These are phyloP conservation scores for Angomonas ambiguus DNA, from an alignment of 208 protist genomes.

Conservation along the genomic window DNA sequence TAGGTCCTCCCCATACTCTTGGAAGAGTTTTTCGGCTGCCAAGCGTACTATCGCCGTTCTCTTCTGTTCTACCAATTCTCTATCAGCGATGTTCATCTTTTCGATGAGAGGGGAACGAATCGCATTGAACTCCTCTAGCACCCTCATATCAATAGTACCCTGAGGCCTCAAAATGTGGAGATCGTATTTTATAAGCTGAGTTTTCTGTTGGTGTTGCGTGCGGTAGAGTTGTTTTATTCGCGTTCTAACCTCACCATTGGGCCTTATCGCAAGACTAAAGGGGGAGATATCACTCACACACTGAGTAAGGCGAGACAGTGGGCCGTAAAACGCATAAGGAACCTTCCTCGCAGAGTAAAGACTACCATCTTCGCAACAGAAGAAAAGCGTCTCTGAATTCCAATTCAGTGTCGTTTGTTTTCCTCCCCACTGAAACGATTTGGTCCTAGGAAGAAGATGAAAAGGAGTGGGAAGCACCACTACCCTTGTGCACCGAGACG, in stretches of 20 bases:
- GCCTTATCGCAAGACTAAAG: not conserved
- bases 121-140: not conserved
- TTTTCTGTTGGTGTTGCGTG: not conserved
- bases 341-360: conserved; percentile 47
- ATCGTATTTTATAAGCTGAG: not conserved
- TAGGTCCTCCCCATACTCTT: conserved; percentile 34
- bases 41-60: not conserved
- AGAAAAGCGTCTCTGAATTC: conserved; percentile 22
- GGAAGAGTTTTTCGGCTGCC: conserved; percentile 23
- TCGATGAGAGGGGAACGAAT: not conserved
- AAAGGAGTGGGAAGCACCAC: conserved; percentile 4
- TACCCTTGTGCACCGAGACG: conserved; percentile 20
- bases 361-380: conserved; percentile 60
- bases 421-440: conserved; percentile 14
- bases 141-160: not conserved
- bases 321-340: conserved; percentile 48
- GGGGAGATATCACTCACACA: not conserved
- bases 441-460: not conserved
- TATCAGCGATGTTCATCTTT: not conserved
- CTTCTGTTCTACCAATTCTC: not conserved
- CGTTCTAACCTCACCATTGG: not conserved
- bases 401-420: conserved; percentile 15
- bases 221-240: not conserved
- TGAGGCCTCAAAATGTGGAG: not conserved
- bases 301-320: conserved; percentile 57